These are phyloP conservation scores for Cymbopogon flexuosus DNA, from an alignment of 202 grass and related monocot genomes.

Conservation along the genomic window DNA sequence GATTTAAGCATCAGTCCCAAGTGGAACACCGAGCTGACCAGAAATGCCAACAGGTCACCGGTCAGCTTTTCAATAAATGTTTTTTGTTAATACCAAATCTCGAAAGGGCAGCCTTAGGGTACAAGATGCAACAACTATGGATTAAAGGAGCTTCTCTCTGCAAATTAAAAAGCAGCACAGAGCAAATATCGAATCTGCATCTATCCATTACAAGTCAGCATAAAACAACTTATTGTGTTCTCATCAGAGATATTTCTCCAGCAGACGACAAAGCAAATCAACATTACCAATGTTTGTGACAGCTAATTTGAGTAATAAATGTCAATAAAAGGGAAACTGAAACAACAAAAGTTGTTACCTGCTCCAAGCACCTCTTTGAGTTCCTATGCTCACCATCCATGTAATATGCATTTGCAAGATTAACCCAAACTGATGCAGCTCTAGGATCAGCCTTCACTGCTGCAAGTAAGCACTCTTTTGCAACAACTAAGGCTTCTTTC, in stretches of 20 bases:
- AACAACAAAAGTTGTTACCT: constrained; percentile 50
- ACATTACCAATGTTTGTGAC: constrained; percentile 4
- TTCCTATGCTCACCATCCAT: constrained; percentile 77
- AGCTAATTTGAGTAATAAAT: constrained; percentile 11
- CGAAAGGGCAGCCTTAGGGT: background rate
- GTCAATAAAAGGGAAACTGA: background rate
- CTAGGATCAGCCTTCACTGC: constrained; percentile 74
- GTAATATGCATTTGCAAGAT: constrained; percentile 95
- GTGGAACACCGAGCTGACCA: background rate
- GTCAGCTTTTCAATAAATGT: background rate
- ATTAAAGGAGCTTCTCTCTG: background rate
- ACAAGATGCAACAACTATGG: background rate
- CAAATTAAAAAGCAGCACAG: background rate
- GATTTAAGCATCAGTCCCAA: background rate
- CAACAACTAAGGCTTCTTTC: constrained; percentile 75
- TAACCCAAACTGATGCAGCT: constrained; percentile 77
- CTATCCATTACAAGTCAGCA: background rate
- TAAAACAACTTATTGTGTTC: background rate
- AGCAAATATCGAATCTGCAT: background rate
- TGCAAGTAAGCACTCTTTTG: constrained; percentile 84
- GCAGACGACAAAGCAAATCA: constrained; percentile 4
- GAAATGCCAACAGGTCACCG: background rate
- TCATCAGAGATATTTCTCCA: background rate
- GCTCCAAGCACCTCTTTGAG: constrained; percentile 88
- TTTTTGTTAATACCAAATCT: constrained; percentile 16